Evolutionary conservation across 1,284 basidiomycete species (phyloP).

Genomic region (Filobasidium uniguttulatum): DNA sequence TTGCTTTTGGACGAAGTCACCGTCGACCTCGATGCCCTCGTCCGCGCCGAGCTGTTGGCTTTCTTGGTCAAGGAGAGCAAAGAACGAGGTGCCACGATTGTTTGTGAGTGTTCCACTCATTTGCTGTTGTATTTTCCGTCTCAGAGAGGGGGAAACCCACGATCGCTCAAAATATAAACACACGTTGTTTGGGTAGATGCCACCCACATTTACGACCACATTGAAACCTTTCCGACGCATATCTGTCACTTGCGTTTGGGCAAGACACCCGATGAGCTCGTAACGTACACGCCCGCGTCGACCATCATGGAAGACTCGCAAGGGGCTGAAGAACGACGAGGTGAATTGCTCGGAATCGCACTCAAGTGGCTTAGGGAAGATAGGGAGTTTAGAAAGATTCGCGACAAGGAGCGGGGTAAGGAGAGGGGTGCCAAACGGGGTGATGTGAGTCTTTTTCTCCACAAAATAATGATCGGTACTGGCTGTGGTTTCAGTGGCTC

Average conservation of each 20-base stretch:
- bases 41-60: conserved; percentile 73
- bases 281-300: conserved; percentile 49
- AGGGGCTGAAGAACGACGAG: conserved; percentile 19
- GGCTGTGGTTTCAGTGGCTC: too few relatives aligned
- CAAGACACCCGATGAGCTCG: conserved; percentile 46
- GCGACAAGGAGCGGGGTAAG: conserved; percentile 42
- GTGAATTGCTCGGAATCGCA: conserved; percentile 55
- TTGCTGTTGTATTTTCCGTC: not conserved
- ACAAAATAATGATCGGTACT: not conserved
- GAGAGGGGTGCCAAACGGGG: conserved; percentile 56
- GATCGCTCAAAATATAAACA: not conserved
- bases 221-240: conserved; percentile 74
- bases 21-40: conserved; percentile 95
- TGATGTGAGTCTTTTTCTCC: conserved; percentile 40
- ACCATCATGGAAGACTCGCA: conserved; percentile 14
- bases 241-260: conserved; percentile 79
- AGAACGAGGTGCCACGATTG: conserved; percentile 67
- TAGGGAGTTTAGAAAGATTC: conserved; percentile 50
- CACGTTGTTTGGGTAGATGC: too few relatives aligned
- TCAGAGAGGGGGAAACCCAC: not conserved
- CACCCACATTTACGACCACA: conserved; percentile 88
- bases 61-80: conserved; percentile 79
- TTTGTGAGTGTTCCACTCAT: conserved; percentile 48
- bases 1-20: conserved; percentile 94
- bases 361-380: conserved; percentile 77